A percentile compares a stretch with the other conserved stretches of the same genome.
Evolutionary conservation across 2,329 filamentous ascomycete species (phyloP).

Genomic region (Aspergillus sp.): DNA sequence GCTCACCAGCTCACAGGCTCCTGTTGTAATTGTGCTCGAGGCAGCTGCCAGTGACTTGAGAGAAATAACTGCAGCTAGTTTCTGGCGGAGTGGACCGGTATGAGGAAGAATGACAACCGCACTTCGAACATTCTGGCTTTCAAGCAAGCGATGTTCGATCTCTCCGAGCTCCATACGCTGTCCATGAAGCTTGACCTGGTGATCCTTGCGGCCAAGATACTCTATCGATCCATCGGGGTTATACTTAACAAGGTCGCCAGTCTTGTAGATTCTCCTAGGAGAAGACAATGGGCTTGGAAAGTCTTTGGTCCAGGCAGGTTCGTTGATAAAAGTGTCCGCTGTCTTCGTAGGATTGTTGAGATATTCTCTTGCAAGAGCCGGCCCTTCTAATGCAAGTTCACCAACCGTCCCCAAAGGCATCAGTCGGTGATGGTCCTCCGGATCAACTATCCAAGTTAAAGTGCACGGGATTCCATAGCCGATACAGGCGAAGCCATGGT

Average conservation of each 20-base stretch:
- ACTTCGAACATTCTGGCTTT: conserved; percentile 36
- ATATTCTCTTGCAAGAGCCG: conserved; percentile 41
- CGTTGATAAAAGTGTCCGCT: conserved; percentile 25
- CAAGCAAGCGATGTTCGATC: conserved; percentile 41
- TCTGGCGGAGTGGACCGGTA: conserved; percentile 42
- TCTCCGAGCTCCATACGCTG: conserved; percentile 63
- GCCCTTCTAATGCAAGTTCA: conserved; percentile 40
- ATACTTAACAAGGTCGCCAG: conserved; percentile 26
- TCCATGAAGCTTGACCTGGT: conserved; percentile 66
- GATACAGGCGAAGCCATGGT: conserved; percentile 21
- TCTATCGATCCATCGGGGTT: conserved; percentile 22
- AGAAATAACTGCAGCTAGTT: conserved; percentile 47
- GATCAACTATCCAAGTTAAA: conserved; percentile 35
- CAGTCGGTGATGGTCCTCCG: conserved; percentile 30
- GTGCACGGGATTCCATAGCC: conserved; percentile 24
- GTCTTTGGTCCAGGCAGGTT: conserved; percentile 25
- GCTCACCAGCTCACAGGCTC: conserved; percentile 34
- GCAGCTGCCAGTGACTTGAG: conserved; percentile 28
- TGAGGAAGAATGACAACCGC: conserved; percentile 47
- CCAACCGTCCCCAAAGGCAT: conserved; percentile 38
- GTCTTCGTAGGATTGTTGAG: conserved; percentile 37
- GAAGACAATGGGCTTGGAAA: conserved; percentile 9
- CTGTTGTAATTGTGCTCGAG: conserved; percentile 28
- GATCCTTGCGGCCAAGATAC: conserved; percentile 57
- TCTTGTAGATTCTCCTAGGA: conserved; percentile 26